These are phyloP conservation scores for Ceratobasidium sp. DNA, from an alignment of 1,284 basidiomycete species.

Conservation along the genomic window DNA sequence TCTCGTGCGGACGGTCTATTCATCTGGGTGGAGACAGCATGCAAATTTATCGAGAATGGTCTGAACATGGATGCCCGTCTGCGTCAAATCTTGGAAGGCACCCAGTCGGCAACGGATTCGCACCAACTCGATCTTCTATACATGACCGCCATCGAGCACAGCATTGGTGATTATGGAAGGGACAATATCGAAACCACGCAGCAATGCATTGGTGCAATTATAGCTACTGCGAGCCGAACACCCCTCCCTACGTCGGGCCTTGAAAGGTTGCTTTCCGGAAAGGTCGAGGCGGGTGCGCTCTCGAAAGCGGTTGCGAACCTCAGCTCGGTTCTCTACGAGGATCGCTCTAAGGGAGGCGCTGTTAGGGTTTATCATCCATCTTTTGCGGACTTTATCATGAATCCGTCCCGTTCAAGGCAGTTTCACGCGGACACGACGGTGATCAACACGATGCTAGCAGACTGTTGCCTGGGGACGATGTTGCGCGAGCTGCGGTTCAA, in stretches of 20 bases:
- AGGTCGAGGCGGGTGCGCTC: neutral
- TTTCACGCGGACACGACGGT: neutral
- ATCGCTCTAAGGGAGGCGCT: neutral
- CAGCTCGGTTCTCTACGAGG: conserved; percentile 7
- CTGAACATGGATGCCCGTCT: neutral
- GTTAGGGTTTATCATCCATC: conserved; percentile 32
- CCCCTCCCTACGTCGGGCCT: neutral
- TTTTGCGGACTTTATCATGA: neutral
- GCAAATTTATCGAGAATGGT: conserved; percentile 1
- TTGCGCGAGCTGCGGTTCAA: conserved; percentile 11
- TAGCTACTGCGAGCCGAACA: neutral
- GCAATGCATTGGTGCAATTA: conserved; percentile 1
- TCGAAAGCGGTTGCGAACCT: neutral
- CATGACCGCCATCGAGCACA: neutral
- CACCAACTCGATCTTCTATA: conserved; percentile 12
- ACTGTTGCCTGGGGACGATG: neutral
- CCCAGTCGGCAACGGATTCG: neutral
- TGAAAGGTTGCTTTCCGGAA: neutral
- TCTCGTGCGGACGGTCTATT: neutral
- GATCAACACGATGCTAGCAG: neutral
- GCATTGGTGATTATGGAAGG: neutral
- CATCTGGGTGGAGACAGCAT: conserved; percentile 35
- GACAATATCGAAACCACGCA: neutral
- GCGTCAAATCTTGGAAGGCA: neutral
- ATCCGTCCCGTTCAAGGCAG: neutral